Evolutionary conservation across 176 grass and related monocot species (phyloP), one percentile per base, ranked within the genome.

Genomic region (Raddia distichophylla): DNA sequence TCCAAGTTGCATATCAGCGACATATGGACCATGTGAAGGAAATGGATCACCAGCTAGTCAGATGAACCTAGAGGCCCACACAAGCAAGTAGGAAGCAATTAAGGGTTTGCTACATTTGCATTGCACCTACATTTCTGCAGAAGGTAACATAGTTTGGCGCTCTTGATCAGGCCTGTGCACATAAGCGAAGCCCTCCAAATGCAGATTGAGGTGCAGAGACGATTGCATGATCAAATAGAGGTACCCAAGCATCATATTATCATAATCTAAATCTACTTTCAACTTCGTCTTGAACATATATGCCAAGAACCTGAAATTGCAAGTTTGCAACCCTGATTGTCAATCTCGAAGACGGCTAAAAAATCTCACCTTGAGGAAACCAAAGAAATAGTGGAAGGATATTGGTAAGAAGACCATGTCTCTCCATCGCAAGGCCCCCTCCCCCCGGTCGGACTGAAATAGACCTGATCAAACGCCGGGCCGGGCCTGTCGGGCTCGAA

Each of bases 201-300:
- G 90, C 95, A 98, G 81, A 93, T 98, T 80, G 92, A 94, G 90
- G 95, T 98, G n/a, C 95, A 98, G 89, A 94, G 95, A 83, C 86
- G 86, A 40, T 90, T 98, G 44, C 88, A 94, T 8, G 92, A 94
- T 81, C 95, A 98, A 86, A 82, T 98, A 57, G 92, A 98, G 95
- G 95, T 94, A 89, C 48, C 22, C 48, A 74, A 44, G 45, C 19
- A 64, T 14, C 42, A 16, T 37, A 74, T 5, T 62, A 64, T 14
- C 42, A 16, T 37, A 74, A 7, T 62, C 4, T 10, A 63, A 57
- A 8, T 62, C 17, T 81, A 7, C 1, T 27, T 60, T 60, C 4
- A 60, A 11, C 58, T 60, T 11, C 8, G 10, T 4, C n/a, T 60
- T 60, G 10, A 60, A 22, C 57, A 22, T 19, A 27, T 27, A 27